A percentile compares a stretch with the other conserved stretches of the same genome.
phyloP scores from a whole-genome alignment of 108 stramenopile genomes.

The Pseudonitzschia multiseries region DNA sequence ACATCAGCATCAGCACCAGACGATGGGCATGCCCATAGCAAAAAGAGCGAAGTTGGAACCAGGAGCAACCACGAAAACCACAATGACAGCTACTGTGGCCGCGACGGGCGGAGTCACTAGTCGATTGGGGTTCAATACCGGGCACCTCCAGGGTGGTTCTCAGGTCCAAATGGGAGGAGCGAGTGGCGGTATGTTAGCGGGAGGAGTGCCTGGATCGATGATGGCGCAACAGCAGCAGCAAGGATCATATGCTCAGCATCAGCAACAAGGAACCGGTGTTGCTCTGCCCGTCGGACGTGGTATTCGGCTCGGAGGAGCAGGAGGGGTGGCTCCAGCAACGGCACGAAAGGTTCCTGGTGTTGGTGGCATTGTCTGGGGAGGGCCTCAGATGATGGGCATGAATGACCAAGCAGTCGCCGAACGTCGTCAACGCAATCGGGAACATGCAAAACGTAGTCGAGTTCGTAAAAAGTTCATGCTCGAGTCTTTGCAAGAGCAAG shows the following conservation, averaged over 20 bases:
- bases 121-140: constrained; percentile 27
- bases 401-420: constrained; percentile 56
- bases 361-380: constrained; percentile 34
- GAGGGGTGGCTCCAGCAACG: constrained; percentile 53
- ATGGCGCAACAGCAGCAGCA: constrained; percentile 22
- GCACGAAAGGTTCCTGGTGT: constrained; percentile 34
- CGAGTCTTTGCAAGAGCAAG: constrained; percentile 94
- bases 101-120: constrained; percentile 33
- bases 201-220: constrained; percentile 1
- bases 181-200: not conserved
- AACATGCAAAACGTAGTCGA: constrained; percentile 96
- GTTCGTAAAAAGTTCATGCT: constrained; percentile 98
- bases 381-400: constrained; percentile 32
- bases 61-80: constrained; percentile 6
- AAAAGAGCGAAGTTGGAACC: constrained; percentile 34
- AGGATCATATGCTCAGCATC: constrained; percentile 21
- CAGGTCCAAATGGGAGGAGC: constrained; percentile 9
- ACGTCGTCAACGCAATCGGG: constrained; percentile 90
- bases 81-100: constrained; percentile 8
- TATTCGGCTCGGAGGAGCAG: constrained; percentile 58
- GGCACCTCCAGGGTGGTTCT: constrained; percentile 19
- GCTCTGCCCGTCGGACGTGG: constrained; percentile 65
- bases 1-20: too few relatives aligned
- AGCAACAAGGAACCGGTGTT: constrained; percentile 33
- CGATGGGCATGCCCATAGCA: constrained; percentile 1